Conservation (phyloP, 208 protist genomes). For the Leishmania amazonensis region DNA sequence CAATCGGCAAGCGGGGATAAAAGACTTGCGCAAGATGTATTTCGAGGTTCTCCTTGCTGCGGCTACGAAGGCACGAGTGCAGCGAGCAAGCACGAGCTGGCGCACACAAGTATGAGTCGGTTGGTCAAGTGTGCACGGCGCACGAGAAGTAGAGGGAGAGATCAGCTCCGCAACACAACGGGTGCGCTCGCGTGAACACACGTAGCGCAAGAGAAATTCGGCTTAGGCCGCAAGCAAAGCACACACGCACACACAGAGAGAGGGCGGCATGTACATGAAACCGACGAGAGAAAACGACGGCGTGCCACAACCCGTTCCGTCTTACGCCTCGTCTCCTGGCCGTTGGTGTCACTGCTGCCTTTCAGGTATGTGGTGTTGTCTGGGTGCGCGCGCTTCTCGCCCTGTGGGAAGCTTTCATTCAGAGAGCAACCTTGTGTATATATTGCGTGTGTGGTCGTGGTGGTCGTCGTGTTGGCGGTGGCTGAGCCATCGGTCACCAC, state of each 20-base stretch:
- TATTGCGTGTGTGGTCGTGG: background rate
- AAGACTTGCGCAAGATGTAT: background rate
- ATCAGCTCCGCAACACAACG: background rate
- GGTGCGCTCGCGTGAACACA: background rate
- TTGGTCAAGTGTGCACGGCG: background rate
- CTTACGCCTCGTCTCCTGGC: background rate
- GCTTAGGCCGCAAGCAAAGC: background rate
- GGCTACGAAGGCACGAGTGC: background rate
- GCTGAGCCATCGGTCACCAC: background rate
- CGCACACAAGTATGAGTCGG: background rate
- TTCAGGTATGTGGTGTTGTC: background rate
- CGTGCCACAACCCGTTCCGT: background rate
- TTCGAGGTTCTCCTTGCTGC: background rate
- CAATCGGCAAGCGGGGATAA: background rate
- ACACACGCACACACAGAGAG: background rate
- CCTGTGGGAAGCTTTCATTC: background rate
- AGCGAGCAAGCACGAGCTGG: background rate
- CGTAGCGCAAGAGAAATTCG: background rate
- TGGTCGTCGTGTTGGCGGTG: background rate
- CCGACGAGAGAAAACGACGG: background rate
- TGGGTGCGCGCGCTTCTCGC: background rate
- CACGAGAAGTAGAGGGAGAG: background rate
- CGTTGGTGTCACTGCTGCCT: background rate
- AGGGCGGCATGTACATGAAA: background rate
- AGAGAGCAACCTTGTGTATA: background rate